Percentiles rank a stretch among this genome's conserved stretches.
Evolutionary conservation across 2,329 filamentous ascomycete genomes (phyloP).

Genomic region (Colletotrichum melonis): DNA sequence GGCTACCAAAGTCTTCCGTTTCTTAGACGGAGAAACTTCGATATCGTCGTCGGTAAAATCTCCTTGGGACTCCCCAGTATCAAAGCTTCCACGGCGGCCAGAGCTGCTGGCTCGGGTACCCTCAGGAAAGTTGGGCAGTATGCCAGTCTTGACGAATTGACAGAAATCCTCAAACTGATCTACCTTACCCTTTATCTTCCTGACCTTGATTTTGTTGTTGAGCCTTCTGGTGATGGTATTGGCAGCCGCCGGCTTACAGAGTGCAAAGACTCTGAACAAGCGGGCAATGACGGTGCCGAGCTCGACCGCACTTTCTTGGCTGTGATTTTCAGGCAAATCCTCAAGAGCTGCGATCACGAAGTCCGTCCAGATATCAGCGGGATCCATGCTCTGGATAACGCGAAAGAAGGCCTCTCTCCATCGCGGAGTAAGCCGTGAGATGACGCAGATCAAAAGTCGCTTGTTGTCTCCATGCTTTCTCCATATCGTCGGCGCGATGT

Average conservation of each 20-base stretch:
- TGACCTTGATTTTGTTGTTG: conserved; percentile 39
- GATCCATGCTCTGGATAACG: conserved; percentile 18
- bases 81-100: background rate
- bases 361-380: conserved; percentile 42
- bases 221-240: conserved; percentile 6
- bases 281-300: conserved; percentile 11
- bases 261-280: conserved; percentile 28
- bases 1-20: conserved; percentile 57
- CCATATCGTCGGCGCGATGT: conserved; percentile 37
- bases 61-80: background rate
- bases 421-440: conserved; percentile 39
- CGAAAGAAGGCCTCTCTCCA: conserved; percentile 42
- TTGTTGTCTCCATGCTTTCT: conserved; percentile 36
- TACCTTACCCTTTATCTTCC: conserved; percentile 40
- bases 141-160: conserved; percentile 38
- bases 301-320: background rate
- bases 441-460: conserved; percentile 43
- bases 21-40: conserved; percentile 51
- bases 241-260: background rate
- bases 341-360: conserved; percentile 39
- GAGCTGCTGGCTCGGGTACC: background rate
- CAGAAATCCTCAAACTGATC: conserved; percentile 44
- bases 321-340: background rate
- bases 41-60: conserved; percentile 17
- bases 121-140: conserved; percentile 27